Base-by-base conservation (phyloP, 768 basidiomycete species). In the Pseudohyphozyma bogoriensis region DNA sequence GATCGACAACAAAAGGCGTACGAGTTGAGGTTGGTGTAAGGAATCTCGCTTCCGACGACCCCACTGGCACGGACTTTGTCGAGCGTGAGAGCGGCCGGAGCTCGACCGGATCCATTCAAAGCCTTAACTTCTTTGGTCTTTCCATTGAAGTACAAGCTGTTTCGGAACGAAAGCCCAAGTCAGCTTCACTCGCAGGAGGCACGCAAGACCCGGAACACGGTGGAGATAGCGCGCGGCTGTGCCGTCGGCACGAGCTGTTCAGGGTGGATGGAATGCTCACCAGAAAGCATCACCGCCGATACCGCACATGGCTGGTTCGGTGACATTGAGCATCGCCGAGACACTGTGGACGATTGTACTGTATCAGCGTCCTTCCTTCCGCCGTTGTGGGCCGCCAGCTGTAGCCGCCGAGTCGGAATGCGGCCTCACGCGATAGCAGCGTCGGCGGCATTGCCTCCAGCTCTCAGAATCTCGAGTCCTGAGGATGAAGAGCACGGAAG, bases 71-170 rank as follows among this genome's bases (percentile, higher is more conserved):
- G 81, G 40, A 82, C 74, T 73, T 90, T 80, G 37, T 87, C 86
- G 40, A 95, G 76, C 4, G 80, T 82, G 29, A 99, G 77, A 55
- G 83, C 87, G 56, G 81, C 78, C 6, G 93, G 95, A 13, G 92
- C 82, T 63, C 78, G 83, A 13, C 95, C 93, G 0, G 91, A 95
- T 16, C 91, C 95, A 66, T 99, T 99, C 63, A 97, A 74, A 5
- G 84, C 93, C 70, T 85, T 86, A 57, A 97, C 85, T 9, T 78
- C 78, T 75, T 87, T 89, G 6, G 83, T 80, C 68, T 82, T 80
- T 5, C 86, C 88, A 70, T 95, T 83, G 69, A 84, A 97, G 76
- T 87, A 96, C 26, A 99, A 78, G 72, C 91, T 93, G 72, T 93
- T 93, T 11, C 73, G 59, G 73, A 4, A 24, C 7, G 31, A 51